A percentile compares a stretch with the other conserved stretches of the same genome.
Conservation (phyloP, 1,284 basidiomycete genomes). For the Moniliophthora roreri region DNA sequence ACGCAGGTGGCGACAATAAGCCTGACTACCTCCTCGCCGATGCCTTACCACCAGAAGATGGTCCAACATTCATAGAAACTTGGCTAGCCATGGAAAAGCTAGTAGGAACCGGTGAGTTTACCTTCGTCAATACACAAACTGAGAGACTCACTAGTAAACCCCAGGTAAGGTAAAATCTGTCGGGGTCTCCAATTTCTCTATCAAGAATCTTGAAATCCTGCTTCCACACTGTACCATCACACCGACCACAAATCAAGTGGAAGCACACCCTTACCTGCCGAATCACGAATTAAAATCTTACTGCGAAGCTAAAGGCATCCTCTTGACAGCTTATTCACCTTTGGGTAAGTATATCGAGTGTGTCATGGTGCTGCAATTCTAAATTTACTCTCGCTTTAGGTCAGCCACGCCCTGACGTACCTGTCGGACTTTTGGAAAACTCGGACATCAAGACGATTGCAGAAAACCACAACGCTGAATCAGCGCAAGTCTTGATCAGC, state of each 20-base stretch:
- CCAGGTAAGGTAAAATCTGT: no score
- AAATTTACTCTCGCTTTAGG: background rate
- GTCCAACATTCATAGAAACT: no score
- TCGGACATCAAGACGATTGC: conserved; percentile 42
- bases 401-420: conserved; percentile 1
- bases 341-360: conserved; percentile 36
- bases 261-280: conserved; percentile 58
- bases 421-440: conserved; percentile 17
- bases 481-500: conserved; percentile 53
- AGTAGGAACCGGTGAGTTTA: background rate
- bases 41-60: no score
- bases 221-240: conserved; percentile 39
- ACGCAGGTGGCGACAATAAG: no score
- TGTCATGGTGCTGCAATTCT: background rate
- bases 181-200: conserved; percentile 52
- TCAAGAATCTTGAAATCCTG: conserved; percentile 44
- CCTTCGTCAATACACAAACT: background rate
- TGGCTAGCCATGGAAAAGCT: no score
- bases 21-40: no score
- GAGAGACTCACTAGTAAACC: no score
- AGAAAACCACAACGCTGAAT: conserved; percentile 39
- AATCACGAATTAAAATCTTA: conserved; percentile 55
- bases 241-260: conserved; percentile 67
- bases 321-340: conserved; percentile 69
- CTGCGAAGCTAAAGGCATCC: conserved; percentile 59